Conservation (phyloP, 306 rosid species). For the Acmispon strigosus region DNA sequence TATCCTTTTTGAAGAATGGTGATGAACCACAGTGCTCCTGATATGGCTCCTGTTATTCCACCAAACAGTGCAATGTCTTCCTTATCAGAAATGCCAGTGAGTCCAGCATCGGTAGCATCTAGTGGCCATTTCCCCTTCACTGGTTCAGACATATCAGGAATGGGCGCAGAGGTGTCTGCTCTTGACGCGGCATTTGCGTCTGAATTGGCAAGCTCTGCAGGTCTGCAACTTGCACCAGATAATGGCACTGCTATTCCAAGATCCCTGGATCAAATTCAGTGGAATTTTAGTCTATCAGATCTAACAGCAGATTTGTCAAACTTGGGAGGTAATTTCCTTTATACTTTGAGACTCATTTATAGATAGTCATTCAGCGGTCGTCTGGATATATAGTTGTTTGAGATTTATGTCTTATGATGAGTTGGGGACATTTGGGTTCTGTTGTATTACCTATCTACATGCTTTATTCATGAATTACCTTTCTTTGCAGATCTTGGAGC, state of each 20-base stretch:
- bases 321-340: conserved; percentile 66
- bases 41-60: conserved; percentile 52
- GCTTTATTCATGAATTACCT: not conserved
- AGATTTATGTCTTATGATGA: not conserved
- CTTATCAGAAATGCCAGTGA: conserved; percentile 70
- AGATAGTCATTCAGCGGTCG: not conserved
- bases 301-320: conserved; percentile 81
- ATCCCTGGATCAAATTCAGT: conserved; percentile 74
- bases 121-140: conserved; percentile 90
- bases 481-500: conserved; percentile 76
- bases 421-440: conserved; percentile 27
- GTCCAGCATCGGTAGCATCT: conserved; percentile 88
- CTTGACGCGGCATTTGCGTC: conserved; percentile 77
- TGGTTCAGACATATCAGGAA: conserved; percentile 79
- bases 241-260: conserved; percentile 69
- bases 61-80: conserved; percentile 52
- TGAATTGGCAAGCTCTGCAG: conserved; percentile 69
- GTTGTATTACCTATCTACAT: not conserved
- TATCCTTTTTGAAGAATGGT: conserved; percentile 52
- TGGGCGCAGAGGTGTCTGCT: conserved; percentile 68
- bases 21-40: conserved; percentile 54
- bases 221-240: conserved; percentile 76
- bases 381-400: not conserved
- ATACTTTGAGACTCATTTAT: conserved; percentile 7
- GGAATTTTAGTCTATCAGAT: conserved; percentile 84